Evolutionary conservation across 495 filamentous ascomycete species (phyloP), one percentile per base, ranked within the genome.

Genomic region (Alectoria sarmentosa): DNA sequence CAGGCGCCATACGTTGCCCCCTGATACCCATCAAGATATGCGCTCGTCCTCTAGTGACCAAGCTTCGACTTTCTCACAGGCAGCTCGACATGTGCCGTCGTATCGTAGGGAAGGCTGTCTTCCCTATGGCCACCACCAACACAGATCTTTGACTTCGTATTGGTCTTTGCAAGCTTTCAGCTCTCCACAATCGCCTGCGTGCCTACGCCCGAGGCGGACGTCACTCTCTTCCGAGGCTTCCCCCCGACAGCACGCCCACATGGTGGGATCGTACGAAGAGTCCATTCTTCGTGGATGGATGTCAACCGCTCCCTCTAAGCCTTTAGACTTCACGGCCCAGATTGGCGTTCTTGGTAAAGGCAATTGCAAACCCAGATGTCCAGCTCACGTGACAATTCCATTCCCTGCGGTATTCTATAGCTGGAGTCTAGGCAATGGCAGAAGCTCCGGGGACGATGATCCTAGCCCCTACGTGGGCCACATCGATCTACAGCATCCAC

Each of bases 351-450:
- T 98, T 38, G 95, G 92, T 11, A 86, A 88, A 66, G 91, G 92
- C 42, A 90, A 94, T 68, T 96, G 92, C 79, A 96, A 92, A 76
- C 77, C 89, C 26, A 86, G 86, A 56, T 98, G 95, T 72, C 94
- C 94, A 4, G 80, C 92, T 13, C 94, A 99, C 75, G 89, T 96
- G 58, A 92, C 90, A 2, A 79, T 99, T 9, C 90, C 92, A 3
- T 99, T 98, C 72, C 94, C 92, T 10, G 95, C 92, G 19, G 94
- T 98, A 13, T 99, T 96, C 68, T 99, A 98, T 76, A 94, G 88
- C 75, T 96, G 96, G 73, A 86, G 79, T 54, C 87, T 85, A 32
- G 83, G 82, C 9, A 78, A 78, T 67, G 86, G 84, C 21, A 82
- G 83, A 11, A 64, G 32, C 36, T 82, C 79, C 56, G 77, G 80